Percentiles rank a stretch among this genome's conserved stretches.
phyloP scores from a whole-genome alignment of 2,329 filamentous ascomycete species.

The Exophiala lecanii-corni region DNA sequence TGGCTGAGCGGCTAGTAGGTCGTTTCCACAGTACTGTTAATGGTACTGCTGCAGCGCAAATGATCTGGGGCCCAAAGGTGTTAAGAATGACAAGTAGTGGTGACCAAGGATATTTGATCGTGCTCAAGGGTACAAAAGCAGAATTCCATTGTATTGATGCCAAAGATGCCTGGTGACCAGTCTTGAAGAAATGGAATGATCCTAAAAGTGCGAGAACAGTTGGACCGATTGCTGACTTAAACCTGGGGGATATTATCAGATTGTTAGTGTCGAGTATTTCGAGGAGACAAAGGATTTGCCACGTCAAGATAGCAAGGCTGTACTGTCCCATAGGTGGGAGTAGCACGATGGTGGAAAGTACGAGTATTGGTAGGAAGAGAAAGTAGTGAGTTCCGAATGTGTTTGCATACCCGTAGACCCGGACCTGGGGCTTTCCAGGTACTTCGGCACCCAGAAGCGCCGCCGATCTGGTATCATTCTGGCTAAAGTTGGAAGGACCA shows the following conservation, averaged over 20 bases:
- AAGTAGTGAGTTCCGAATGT: constrained; percentile 89
- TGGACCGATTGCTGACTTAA: constrained; percentile 60
- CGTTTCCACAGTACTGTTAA: constrained; percentile 86
- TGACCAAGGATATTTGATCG: constrained; percentile 79
- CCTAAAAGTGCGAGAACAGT: constrained; percentile 82
- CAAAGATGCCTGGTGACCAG: constrained; percentile 86
- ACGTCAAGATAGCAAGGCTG: constrained; percentile 73
- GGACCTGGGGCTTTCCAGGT: constrained; percentile 50
- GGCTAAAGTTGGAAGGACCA: constrained; percentile 40
- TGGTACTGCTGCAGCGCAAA: constrained; percentile 74
- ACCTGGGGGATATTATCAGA: constrained; percentile 49
- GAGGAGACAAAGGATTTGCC: constrained; percentile 77
- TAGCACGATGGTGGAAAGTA: constrained; percentile 72
- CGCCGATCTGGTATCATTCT: constrained; percentile 37
- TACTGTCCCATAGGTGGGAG: constrained; percentile 94
- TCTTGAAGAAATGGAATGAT: constrained; percentile 95
- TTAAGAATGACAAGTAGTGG: constrained; percentile 78
- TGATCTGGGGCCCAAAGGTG: constrained; percentile 82
- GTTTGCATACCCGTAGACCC: constrained; percentile 86
- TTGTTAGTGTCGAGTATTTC: constrained; percentile 61
- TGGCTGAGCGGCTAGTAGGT: constrained; percentile 63
- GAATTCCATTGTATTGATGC: constrained; percentile 92
- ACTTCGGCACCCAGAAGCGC: too few relatives aligned
- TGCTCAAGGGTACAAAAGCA: constrained; percentile 75
- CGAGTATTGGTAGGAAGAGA: constrained; percentile 71